These are phyloP conservation scores for Myriangium duriaei DNA, from an alignment of 2,329 filamentous ascomycete species.

Conservation along the genomic window DNA sequence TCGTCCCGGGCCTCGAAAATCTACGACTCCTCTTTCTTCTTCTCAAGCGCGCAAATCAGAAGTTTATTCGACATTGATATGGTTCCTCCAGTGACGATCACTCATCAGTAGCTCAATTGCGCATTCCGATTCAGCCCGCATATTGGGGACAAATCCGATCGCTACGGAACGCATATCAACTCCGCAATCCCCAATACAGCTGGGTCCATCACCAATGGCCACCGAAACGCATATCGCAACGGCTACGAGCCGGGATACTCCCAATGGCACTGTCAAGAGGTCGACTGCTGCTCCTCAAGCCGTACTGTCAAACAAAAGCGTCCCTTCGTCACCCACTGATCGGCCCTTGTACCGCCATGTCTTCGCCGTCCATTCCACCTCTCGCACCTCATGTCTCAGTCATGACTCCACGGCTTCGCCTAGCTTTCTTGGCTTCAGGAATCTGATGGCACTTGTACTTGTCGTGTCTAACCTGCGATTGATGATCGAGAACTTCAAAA, in stretches of 20 bases:
- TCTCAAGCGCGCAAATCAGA: too few species aligned
- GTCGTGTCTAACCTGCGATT: slow-evolving; percentile 88
- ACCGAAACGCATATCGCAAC: not conserved
- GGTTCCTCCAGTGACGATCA: too few species aligned
- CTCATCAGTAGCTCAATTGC: too few species aligned
- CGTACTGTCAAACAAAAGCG: not conserved
- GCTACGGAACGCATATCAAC: too few species aligned
- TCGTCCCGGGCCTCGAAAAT: too few species aligned
- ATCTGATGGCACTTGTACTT: slow-evolving; percentile 82
- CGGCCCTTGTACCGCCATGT: slow-evolving; percentile 77
- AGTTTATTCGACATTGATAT: too few species aligned
- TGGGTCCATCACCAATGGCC: not conserved
- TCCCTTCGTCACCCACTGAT: not conserved
- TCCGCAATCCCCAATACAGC: too few species aligned
- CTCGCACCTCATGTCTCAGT: slow-evolving; percentile 68
- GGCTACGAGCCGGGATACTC: not conserved
- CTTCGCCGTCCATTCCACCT: slow-evolving; percentile 65
- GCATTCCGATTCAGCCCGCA: too few species aligned
- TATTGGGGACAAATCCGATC: too few species aligned
- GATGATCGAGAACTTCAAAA: slow-evolving; percentile 94
- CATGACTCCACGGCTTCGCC: slow-evolving; percentile 63
- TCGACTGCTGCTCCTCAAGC: not conserved
- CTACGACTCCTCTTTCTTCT: too few species aligned
- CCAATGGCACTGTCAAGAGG: slow-evolving; percentile 1
- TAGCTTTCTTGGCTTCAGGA: slow-evolving; percentile 87